A percentile compares a stretch with the other conserved stretches of the same genome.
These are phyloP conservation scores for Stephanodiscus minutulus DNA, from an alignment of 108 stramenopile genomes.

Conservation along the genomic window DNA sequence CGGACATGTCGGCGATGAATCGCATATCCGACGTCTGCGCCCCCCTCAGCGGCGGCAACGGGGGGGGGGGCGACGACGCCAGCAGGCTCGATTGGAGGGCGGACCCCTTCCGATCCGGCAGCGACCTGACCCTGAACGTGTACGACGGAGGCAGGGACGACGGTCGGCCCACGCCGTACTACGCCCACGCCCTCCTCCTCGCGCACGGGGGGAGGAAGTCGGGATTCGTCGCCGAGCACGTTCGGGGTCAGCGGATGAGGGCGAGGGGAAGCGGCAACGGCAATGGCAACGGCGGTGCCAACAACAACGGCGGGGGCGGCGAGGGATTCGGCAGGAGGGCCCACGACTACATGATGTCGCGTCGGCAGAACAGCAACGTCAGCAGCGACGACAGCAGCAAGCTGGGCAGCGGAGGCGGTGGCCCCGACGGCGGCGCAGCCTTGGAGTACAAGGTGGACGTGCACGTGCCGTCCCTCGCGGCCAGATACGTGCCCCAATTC, in stretches of 20 bases:
- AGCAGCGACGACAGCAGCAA: constrained; percentile 11
- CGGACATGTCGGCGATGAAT: background rate
- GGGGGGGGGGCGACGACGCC: constrained; percentile 23
- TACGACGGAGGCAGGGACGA: constrained; percentile 39
- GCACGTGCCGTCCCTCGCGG: constrained; percentile 32
- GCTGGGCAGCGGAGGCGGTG: background rate
- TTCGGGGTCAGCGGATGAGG: constrained; percentile 24
- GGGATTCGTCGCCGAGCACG: constrained; percentile 35
- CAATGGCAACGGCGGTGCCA: background rate
- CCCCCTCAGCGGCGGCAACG: background rate
- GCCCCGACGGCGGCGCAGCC: too few relatives aligned
- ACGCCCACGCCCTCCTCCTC: constrained; percentile 32
- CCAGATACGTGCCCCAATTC: constrained; percentile 28
- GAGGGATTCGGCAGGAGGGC: background rate
- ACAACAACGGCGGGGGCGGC: background rate
- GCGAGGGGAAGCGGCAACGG: background rate
- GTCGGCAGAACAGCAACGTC: constrained; percentile 8
- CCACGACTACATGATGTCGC: background rate
- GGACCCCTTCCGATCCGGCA: constrained; percentile 26
- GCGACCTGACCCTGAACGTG: constrained; percentile 39
- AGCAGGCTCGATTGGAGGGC: constrained; percentile 32
- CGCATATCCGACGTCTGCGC: background rate
- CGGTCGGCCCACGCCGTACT: constrained; percentile 13
- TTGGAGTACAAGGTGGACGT: constrained; percentile 39
- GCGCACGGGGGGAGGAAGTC: constrained; percentile 36